Percentiles rank a stretch among this genome's conserved stretches.
Conservation (phyloP, 441 rosid genomes). For the Populus hybrid region DNA sequence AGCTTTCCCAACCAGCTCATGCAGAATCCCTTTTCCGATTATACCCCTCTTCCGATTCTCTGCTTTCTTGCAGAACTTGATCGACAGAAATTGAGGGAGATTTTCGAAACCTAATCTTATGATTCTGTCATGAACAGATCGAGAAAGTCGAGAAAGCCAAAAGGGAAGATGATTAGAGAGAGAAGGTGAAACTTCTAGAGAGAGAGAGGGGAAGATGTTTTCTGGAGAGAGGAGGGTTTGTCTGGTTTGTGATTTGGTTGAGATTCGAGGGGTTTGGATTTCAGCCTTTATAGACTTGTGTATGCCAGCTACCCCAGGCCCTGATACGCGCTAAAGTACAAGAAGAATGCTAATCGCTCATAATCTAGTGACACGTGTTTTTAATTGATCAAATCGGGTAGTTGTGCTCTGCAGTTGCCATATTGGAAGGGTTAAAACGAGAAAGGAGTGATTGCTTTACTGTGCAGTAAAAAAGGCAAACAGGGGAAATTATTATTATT, state of each 20-base stretch:
- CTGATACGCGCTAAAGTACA: neutral
- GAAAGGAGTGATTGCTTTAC: no score
- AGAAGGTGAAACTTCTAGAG: neutral
- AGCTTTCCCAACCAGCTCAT: constrained; percentile 81
- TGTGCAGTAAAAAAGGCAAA: no score
- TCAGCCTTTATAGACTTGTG: neutral
- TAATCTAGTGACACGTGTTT: neutral
- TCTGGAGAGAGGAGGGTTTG: neutral
- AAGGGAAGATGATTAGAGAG: neutral
- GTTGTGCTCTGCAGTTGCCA: neutral
- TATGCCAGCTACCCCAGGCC: neutral
- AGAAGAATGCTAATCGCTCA: neutral
- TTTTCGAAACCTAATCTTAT: neutral
- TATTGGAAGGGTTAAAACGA: neutral
- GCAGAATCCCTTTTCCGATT: constrained; percentile 45
- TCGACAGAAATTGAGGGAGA: neutral
- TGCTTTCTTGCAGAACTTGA: neutral
- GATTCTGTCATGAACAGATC: neutral
- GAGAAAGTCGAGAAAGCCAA: neutral
- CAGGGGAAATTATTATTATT: no score
- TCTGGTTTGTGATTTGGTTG: neutral
- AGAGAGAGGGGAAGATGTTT: neutral
- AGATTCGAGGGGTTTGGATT: neutral
- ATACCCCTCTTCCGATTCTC: constrained; percentile 2
- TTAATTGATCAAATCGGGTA: neutral